Percentiles rank a stretch among this genome's conserved stretches.
Evolutionary conservation across 2,329 filamentous ascomycete genomes (phyloP).

Genomic region (Zymoseptoria crescenta): DNA sequence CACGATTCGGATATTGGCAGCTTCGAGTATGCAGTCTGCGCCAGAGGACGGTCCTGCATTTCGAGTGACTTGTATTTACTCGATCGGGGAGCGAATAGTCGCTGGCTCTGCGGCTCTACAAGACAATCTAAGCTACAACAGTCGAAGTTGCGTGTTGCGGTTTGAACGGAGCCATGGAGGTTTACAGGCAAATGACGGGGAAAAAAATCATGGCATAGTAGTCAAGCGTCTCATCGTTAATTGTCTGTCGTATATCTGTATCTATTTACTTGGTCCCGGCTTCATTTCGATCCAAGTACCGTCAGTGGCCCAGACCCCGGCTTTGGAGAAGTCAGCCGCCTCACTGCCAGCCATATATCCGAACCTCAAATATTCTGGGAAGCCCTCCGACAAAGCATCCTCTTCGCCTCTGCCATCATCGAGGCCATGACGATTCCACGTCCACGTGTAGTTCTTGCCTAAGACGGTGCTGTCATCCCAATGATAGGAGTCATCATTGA

Average conservation of each 20-base stretch:
- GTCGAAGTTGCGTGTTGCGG: too few relatives aligned
- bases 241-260: not conserved
- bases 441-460: conserved; percentile 25
- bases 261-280: conserved; percentile 43
- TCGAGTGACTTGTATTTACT: too few relatives aligned
- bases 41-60: not conserved
- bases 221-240: not conserved
- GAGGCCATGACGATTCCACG: conserved; percentile 26
- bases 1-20: too few relatives aligned
- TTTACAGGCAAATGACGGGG: not conserved
- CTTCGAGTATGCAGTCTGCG: too few relatives aligned
- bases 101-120: too few relatives aligned
- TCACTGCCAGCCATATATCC: conserved; percentile 60
- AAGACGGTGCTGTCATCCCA: conserved; percentile 31
- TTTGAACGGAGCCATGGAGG: too few relatives aligned
- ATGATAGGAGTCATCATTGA: conserved; percentile 49
- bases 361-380: conserved; percentile 70
- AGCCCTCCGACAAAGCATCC: conserved; percentile 30
- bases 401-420: conserved; percentile 2
- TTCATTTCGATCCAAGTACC: conserved; percentile 61
- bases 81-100: too few relatives aligned
- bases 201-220: not conserved
- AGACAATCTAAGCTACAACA: too few relatives aligned
- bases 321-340: conserved; percentile 65
- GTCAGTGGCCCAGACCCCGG: conserved; percentile 59